Conservation (phyloP, 139 green algal genomes). For the Nannochloris sp. region DNA sequence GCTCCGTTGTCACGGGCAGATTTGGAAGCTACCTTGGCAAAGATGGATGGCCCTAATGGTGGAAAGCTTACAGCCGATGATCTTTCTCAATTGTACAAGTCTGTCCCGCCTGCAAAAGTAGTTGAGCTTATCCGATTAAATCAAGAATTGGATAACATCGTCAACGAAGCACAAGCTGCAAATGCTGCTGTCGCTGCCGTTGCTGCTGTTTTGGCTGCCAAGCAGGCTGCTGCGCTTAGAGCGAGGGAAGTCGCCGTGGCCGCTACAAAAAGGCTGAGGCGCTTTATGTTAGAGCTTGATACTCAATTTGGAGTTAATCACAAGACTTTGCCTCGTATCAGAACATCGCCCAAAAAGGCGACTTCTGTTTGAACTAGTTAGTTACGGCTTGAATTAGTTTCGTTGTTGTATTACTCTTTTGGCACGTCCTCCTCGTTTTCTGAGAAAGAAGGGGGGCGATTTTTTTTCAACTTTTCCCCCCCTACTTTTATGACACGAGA, state of each 20-base stretch:
- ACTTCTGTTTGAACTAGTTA: neutral
- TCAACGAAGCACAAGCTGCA: slow-evolving; percentile 22
- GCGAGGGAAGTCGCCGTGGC: slow-evolving; percentile 14
- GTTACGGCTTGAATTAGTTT: too few relatives aligned
- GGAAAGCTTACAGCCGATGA: slow-evolving; percentile 2
- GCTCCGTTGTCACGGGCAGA: slow-evolving; percentile 2
- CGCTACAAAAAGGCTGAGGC: slow-evolving; percentile 32
- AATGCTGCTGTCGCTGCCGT: slow-evolving; percentile 47
- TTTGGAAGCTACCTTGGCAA: neutral
- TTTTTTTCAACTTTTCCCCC: too few relatives aligned
- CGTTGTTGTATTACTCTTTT: too few relatives aligned
- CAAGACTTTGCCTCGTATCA: slow-evolving; percentile 3
- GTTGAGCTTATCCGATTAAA: slow-evolving; percentile 24
- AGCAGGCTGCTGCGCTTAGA: slow-evolving; percentile 34
- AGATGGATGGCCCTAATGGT: neutral
- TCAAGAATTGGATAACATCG: slow-evolving; percentile 16
- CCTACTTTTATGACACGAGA: too few relatives aligned
- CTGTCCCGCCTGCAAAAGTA: slow-evolving; percentile 24
- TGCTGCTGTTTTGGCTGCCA: slow-evolving; percentile 39
- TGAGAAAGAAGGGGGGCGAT: too few relatives aligned
- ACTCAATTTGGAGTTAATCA: slow-evolving; percentile 23
- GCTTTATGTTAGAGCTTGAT: slow-evolving; percentile 38
- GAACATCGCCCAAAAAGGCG: neutral
- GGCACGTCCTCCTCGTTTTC: too few relatives aligned
- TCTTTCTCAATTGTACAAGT: slow-evolving; percentile 3